Conservation (phyloP, 345 rosid species). For the Euphorbia pulcherrima region DNA sequence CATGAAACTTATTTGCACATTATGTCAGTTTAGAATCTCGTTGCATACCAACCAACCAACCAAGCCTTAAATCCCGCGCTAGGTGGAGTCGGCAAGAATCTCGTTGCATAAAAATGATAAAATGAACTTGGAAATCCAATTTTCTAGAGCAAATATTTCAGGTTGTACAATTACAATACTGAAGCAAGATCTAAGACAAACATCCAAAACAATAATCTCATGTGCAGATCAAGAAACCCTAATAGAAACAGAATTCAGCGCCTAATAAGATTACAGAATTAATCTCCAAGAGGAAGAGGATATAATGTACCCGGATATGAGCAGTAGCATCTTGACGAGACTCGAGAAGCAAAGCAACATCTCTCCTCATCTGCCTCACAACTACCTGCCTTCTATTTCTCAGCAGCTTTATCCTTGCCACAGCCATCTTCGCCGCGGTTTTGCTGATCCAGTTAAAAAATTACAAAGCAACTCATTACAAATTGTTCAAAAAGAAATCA, state of each 20-base stretch:
- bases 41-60: no score
- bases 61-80: no score
- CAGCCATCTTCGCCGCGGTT: slow-evolving; percentile 94
- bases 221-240: not conserved
- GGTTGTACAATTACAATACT: not conserved
- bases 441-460: slow-evolving; percentile 55
- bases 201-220: not conserved
- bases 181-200: no score
- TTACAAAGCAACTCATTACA: not conserved
- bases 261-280: not conserved
- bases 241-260: not conserved
- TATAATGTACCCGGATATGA: slow-evolving; percentile 61
- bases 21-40: no score
- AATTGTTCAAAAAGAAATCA: no score
- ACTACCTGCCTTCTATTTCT: slow-evolving; percentile 83
- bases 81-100: no score
- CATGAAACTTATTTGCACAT: slow-evolving; percentile 13
- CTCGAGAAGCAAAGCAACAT: slow-evolving; percentile 82
- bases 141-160: not conserved
- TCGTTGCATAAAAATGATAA: no score
- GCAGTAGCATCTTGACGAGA: slow-evolving; percentile 94
- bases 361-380: slow-evolving; percentile 89
- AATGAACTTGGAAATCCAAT: not conserved
- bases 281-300: not conserved
- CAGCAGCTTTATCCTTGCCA: slow-evolving; percentile 86